Evolutionary conservation across 495 filamentous ascomycete genomes (phyloP).

Genomic region (Penicillium cataractarum): DNA sequence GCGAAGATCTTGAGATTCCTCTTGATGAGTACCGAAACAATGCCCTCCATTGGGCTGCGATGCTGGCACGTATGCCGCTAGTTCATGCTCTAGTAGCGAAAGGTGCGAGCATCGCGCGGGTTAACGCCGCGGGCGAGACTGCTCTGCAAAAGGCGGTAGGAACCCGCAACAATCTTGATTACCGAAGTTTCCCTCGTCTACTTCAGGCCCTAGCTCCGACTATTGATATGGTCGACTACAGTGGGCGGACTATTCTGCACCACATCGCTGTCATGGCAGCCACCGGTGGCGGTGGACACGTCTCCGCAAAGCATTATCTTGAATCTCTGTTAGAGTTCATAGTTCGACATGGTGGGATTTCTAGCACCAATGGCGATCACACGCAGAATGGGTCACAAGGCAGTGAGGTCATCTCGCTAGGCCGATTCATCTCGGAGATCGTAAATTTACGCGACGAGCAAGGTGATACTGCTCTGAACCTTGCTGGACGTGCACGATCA

Average conservation of each 20-base stretch:
- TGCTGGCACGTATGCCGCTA: constrained; percentile 80
- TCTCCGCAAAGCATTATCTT: constrained; percentile 88
- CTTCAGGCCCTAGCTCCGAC: constrained; percentile 87
- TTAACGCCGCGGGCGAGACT: constrained; percentile 87
- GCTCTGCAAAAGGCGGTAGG: constrained; percentile 85
- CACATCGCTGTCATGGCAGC: constrained; percentile 95
- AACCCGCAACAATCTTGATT: constrained; percentile 89
- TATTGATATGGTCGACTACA: constrained; percentile 85
- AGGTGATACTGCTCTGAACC: constrained; percentile 92
- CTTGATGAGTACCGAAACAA: constrained; percentile 86
- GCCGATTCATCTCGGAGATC: constrained; percentile 91
- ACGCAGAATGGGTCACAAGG: constrained; percentile 34
- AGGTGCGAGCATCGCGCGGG: constrained; percentile 82
- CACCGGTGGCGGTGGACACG: constrained; percentile 78
- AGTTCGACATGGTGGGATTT: constrained; percentile 75
- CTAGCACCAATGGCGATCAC: constrained; percentile 38
- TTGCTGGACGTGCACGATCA: constrained; percentile 89
- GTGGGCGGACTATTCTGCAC: constrained; percentile 88
- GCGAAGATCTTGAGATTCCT: constrained; percentile 84
- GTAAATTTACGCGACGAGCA: constrained; percentile 91
- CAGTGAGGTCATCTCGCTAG: constrained; percentile 73
- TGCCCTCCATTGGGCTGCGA: constrained; percentile 96
- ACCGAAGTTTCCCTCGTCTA: constrained; percentile 78
- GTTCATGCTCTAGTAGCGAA: constrained; percentile 76
- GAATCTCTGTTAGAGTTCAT: constrained; percentile 93